Evolutionary conservation across 805 yeast genomes (phyloP).

Genomic region (Saccharomycopsis synnaedendra): DNA sequence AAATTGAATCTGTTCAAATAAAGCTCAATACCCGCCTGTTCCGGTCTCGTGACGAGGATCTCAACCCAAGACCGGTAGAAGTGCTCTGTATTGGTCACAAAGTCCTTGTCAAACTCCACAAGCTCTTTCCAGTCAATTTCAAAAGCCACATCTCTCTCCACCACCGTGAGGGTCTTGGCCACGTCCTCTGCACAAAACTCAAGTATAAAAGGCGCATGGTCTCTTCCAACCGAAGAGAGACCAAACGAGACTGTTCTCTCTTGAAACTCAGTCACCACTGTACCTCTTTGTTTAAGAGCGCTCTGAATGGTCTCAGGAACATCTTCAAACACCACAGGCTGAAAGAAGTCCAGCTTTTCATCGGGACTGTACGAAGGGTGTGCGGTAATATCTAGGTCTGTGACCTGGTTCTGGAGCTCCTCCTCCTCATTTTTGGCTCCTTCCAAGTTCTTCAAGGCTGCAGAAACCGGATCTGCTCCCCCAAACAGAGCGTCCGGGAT

Average conservation of each 20-base stretch:
- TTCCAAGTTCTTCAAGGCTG: constrained; percentile 69
- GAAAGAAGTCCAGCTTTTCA: neutral
- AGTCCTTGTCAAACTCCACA: constrained; percentile 31
- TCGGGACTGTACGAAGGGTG: neutral
- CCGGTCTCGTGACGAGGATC: constrained; percentile 41
- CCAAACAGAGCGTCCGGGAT: constrained; percentile 68
- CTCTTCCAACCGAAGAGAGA: constrained; percentile 2
- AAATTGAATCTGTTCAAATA: constrained; percentile 80
- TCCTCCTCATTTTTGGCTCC: constrained; percentile 22
- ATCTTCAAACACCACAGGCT: neutral
- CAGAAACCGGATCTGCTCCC: constrained; percentile 58
- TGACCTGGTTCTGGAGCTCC: constrained; percentile 10
- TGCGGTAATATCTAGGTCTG: constrained; percentile 7
- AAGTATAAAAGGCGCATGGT: constrained; percentile 75
- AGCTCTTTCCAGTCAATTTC: constrained; percentile 92
- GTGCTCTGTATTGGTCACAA: constrained; percentile 52
- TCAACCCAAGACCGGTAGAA: constrained; percentile 80
- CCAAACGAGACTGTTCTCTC: too few relatives aligned
- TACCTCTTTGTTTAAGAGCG: too few relatives aligned
- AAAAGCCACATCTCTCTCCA: constrained; percentile 72
- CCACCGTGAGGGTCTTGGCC: constrained; percentile 74
- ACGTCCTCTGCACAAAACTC: constrained; percentile 55
- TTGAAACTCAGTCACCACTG: too few relatives aligned
- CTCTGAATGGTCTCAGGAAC: neutral
- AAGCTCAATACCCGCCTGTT: constrained; percentile 64